These are phyloP conservation scores for Apiotrichum laibachii DNA, from an alignment of 1,284 basidiomycete genomes.

Conservation along the genomic window DNA sequence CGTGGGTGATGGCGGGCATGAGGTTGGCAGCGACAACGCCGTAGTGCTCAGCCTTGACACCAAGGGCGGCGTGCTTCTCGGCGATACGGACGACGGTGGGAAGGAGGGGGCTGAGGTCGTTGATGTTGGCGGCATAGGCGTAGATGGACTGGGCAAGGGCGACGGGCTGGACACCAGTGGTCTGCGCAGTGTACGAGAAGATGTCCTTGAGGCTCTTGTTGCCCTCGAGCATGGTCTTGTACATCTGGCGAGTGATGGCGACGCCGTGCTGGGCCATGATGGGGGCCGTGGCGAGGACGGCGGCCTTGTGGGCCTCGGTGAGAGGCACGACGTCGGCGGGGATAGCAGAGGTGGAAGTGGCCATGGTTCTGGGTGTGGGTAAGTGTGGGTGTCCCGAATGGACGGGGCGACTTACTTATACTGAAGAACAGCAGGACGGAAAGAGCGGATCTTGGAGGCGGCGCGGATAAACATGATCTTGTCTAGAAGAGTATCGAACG, in stretches of 20 bases:
- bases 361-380: slow-evolving; percentile 4
- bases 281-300: slow-evolving; percentile 38
- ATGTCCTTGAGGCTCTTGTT: slow-evolving; percentile 35
- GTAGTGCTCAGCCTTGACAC: slow-evolving; percentile 40
- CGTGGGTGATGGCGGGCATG: slow-evolving; percentile 32
- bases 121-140: slow-evolving; percentile 43
- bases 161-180: slow-evolving; percentile 28
- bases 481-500: too few relatives aligned
- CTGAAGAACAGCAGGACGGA: too few relatives aligned
- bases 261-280: slow-evolving; percentile 37
- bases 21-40: slow-evolving; percentile 38
- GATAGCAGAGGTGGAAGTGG: slow-evolving; percentile 6
- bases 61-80: slow-evolving; percentile 40
- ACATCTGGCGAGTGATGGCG: slow-evolving; percentile 38
- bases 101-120: slow-evolving; percentile 37
- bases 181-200: slow-evolving; percentile 35
- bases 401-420: too few relatives aligned
- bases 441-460: too few relatives aligned
- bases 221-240: slow-evolving; percentile 34
- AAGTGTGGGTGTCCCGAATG: too few relatives aligned
- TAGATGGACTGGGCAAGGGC: slow-evolving; percentile 39
- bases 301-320: slow-evolving; percentile 32
- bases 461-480: too few relatives aligned
- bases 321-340: slow-evolving; percentile 26
- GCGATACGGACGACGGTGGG: slow-evolving; percentile 39